These are phyloP conservation scores for Carpinus fangiana DNA, from an alignment of 306 rosid species.

Conservation along the genomic window DNA sequence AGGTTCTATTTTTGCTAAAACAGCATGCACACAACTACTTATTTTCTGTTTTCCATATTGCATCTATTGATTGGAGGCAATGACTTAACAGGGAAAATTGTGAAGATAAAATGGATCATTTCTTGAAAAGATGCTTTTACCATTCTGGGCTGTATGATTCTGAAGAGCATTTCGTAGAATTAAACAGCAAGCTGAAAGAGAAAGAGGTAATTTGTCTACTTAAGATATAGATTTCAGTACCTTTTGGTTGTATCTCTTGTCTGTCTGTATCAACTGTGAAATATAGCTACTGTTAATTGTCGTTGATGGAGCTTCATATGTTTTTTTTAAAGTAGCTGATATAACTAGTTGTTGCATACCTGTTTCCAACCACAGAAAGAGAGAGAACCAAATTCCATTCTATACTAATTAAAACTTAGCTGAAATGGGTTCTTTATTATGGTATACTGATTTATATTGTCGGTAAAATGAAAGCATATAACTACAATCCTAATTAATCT, in stretches of 20 bases:
- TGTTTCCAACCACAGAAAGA: neutral
- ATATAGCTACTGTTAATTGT: neutral
- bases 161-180: conserved; percentile 63
- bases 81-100: conserved; percentile 69
- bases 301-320: neutral
- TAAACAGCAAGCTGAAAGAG: conserved; percentile 67
- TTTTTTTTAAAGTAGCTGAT: neutral
- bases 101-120: conserved; percentile 84
- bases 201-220: conserved; percentile 61
- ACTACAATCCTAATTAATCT: neutral
- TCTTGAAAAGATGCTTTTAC: conserved; percentile 85
- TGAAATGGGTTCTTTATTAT: neutral
- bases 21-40: neutral
- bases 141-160: conserved; percentile 86
- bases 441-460: neutral
- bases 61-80: conserved; percentile 23
- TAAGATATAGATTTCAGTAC: neutral
- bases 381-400: neutral
- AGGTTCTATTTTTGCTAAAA: conserved; percentile 44
- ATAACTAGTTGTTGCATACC: neutral
- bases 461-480: neutral
- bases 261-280: neutral
- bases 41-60: conserved; percentile 3
- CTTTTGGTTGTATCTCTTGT: neutral
- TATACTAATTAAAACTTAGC: neutral